A percentile compares a stretch with the other conserved stretches of the same genome.
Conservation (phyloP, 192 early-diverging fungal species). For the Backusella tuberculispora region DNA sequence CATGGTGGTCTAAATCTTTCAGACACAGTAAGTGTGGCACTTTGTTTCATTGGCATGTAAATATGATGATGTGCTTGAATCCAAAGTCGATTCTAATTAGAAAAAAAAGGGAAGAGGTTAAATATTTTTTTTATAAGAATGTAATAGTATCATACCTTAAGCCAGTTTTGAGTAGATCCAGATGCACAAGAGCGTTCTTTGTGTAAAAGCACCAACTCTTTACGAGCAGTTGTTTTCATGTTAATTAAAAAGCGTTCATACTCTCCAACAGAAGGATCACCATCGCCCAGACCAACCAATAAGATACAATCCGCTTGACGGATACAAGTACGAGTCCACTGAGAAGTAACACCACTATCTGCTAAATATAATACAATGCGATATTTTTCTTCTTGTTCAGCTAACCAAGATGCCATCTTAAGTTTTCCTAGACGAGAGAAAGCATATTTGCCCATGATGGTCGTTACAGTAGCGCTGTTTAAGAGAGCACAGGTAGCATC, state of each 20-base stretch:
- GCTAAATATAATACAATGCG: conserved; percentile 94
- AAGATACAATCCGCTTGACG: conserved; percentile 96
- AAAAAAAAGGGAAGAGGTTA: background rate
- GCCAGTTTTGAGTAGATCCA: conserved; percentile 89
- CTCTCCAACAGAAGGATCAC: conserved; percentile 86
- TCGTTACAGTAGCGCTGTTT: conserved; percentile 80
- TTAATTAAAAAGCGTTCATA: conserved; percentile 90
- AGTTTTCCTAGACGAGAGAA: conserved; percentile 91
- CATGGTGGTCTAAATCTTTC: conserved; percentile 35
- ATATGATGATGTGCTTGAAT: conserved; percentile 98
- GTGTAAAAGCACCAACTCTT: conserved; percentile 95
- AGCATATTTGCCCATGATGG: conserved; percentile 86
- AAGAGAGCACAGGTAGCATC: conserved; percentile 78
- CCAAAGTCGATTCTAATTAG: conserved; percentile 75
- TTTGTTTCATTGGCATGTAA: conserved; percentile 65
- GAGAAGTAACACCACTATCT: conserved; percentile 85
- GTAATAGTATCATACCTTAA: conserved; percentile 57
- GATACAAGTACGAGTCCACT: conserved; percentile 96
- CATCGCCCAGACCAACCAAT: conserved; percentile 91
- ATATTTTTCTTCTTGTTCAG: conserved; percentile 89
- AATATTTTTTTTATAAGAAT: background rate
- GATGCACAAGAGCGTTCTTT: conserved; percentile 70
- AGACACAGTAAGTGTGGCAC: conserved; percentile 33
- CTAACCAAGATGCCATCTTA: conserved; percentile 92
- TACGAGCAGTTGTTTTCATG: conserved; percentile 97